These are phyloP conservation scores for Staphylotrichum longicolle DNA, from an alignment of 495 filamentous ascomycete genomes.

Conservation along the genomic window DNA sequence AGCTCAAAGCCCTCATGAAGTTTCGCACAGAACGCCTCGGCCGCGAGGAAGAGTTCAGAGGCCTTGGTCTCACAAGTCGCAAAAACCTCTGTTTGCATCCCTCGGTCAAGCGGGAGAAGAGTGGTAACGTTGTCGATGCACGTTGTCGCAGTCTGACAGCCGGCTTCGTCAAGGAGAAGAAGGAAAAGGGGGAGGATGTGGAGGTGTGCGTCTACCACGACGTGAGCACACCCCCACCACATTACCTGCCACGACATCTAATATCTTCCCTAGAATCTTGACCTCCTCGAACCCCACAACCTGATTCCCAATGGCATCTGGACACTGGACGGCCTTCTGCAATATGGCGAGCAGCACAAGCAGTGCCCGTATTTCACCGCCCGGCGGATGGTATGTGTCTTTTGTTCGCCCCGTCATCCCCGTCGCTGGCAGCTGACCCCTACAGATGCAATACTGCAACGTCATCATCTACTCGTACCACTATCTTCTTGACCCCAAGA, in stretches of 20 bases:
- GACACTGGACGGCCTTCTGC: constrained; percentile 83
- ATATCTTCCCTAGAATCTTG: constrained; percentile 64
- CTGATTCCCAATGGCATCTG: constrained; percentile 91
- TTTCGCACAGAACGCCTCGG: constrained; percentile 85
- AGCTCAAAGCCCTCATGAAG: constrained; percentile 91
- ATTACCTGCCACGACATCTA: no score
- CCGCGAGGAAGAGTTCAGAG: constrained; percentile 85
- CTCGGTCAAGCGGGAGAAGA: constrained; percentile 92
- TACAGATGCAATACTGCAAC: constrained; percentile 94
- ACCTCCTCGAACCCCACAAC: constrained; percentile 90
- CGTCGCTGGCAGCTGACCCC: constrained; percentile 20
- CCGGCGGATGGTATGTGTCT: constrained; percentile 75
- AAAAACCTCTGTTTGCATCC: constrained; percentile 98
- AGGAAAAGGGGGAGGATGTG: constrained; percentile 88
- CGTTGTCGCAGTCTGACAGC: constrained; percentile 93
- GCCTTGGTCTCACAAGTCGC: constrained; percentile 86
- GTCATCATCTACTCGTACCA: constrained; percentile 99
- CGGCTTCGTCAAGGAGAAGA: constrained; percentile 96
- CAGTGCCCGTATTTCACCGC: constrained; percentile 98
- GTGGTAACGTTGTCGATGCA: constrained; percentile 88
- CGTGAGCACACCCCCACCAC: constrained; percentile 42
- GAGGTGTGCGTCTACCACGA: constrained; percentile 95
- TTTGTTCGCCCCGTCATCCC: background rate
- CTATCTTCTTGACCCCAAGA: constrained; percentile 96
- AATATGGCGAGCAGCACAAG: constrained; percentile 90